Evolutionary conservation across 352 stramenopile species (phyloP), one percentile per base, ranked within the genome.

Genomic region (Globisporangium carolinianum): DNA sequence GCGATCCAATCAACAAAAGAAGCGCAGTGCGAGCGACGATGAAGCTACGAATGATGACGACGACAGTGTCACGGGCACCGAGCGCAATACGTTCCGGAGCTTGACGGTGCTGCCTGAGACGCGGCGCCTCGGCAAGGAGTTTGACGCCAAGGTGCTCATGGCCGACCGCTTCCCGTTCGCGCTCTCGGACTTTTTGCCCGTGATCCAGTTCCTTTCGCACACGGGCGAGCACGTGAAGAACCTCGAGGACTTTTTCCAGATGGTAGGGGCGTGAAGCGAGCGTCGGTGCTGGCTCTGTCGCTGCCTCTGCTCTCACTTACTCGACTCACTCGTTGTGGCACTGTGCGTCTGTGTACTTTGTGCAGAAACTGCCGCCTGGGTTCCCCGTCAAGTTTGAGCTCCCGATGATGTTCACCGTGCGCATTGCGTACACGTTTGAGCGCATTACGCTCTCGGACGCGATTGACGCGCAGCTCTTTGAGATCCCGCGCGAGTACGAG

Each of bases 331-430:
- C n/a, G 11, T 15, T 51, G 9, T 8, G 9, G 18, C 17, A 3
- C 35, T 51, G 51, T n/a, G 49, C 66, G 12, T 67, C 14, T 36
- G 24, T 32, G 3, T 32, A 32, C 24, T 8, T 7, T 32, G 35
- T 58, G 35, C 49, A 91, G 82, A 91, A 79, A 81, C 69, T 93
- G n/a, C 83, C 83, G 4, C 73, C 80, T 14, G 83, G 83, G 0
- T 93, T 91, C 58, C 83, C 83, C 14, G 78, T 90, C 41, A 83
- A 84, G 53, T 93, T 93, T 60, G 80, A 93, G 48, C 55, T 93
- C 47, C 83, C 83, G 7, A 90, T 91, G 76, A 82, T 89, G 69
- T 87, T 91, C 54, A 93, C 80, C 2, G 72, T 93, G 9, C 79
- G 77, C 42, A 75, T 79, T n/a, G 82, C 80, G 14, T 93, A 91